Conservation (phyloP, 2,329 filamentous ascomycete genomes). For the Diaporthe ilicicola region DNA sequence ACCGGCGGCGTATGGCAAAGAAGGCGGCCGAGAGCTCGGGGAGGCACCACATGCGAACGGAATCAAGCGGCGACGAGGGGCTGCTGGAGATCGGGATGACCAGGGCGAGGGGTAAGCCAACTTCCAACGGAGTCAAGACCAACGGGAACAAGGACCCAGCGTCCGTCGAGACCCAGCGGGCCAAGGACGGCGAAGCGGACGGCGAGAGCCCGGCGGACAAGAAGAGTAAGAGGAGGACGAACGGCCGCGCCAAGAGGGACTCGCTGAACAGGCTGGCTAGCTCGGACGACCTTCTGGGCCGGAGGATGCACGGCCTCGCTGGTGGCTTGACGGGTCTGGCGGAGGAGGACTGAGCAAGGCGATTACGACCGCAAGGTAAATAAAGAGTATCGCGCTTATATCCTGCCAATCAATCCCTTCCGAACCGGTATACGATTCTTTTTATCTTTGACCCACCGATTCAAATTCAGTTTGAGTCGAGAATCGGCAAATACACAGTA, state of each 20-base stretch:
- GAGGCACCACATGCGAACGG: conserved; percentile 61
- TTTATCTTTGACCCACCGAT: not conserved
- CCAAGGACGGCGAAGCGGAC: conserved; percentile 38
- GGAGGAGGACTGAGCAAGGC: conserved; percentile 45
- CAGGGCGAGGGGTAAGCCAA: conserved; percentile 43
- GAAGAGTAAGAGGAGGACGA: conserved; percentile 41
- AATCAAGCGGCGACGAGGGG: conserved; percentile 82
- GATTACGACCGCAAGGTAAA: not conserved
- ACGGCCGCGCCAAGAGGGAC: conserved; percentile 39
- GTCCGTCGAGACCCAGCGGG: conserved; percentile 33
- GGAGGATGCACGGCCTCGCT: conserved; percentile 67
- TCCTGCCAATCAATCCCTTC: not conserved
- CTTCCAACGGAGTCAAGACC: conserved; percentile 30
- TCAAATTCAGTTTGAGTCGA: not conserved
- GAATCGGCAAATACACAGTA: not conserved
- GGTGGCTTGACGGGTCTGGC: conserved; percentile 60
- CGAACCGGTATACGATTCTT: not conserved
- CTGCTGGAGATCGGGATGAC: conserved; percentile 88
- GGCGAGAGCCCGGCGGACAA: conserved; percentile 36
- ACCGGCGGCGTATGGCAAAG: conserved; percentile 35
- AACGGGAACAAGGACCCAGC: conserved; percentile 38
- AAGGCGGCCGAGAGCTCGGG: conserved; percentile 35
- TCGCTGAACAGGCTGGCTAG: conserved; percentile 63
- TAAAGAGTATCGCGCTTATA: not conserved
- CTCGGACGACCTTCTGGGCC: conserved; percentile 64